Conservation (phyloP, 176 grass and related monocot species). For the Carex myosuroides region DNA sequence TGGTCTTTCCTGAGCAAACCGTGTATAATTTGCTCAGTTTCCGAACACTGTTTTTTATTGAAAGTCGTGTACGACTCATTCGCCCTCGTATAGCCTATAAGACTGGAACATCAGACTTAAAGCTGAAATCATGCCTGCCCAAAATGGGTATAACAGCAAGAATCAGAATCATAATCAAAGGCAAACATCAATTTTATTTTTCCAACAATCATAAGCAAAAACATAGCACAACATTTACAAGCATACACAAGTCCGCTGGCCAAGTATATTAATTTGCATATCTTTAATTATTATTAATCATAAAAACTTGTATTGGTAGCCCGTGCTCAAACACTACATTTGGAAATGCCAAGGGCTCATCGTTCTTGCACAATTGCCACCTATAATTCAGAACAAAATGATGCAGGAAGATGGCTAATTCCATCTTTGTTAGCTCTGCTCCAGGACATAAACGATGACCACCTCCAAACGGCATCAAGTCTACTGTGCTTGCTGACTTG, state of each 20-base stretch:
- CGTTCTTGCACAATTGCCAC: slow-evolving; percentile 31
- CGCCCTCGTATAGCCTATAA: no score
- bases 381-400: slow-evolving; percentile 27
- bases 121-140: no score
- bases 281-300: not conserved
- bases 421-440: slow-evolving; percentile 29
- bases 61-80: no score
- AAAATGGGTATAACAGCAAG: no score
- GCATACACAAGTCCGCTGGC: not conserved
- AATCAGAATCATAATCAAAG: no score
- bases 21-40: no score
- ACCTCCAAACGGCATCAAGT: slow-evolving; percentile 29
- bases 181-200: no score
- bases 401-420: slow-evolving; percentile 37
- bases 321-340: slow-evolving; percentile 28
- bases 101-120: no score
- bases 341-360: slow-evolving; percentile 18
- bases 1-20: no score
- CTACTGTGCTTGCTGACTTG: not conserved
- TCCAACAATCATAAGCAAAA: no score
- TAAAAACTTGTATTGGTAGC: slow-evolving; percentile 19
- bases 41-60: no score
- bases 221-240: no score
- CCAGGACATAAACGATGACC: slow-evolving; percentile 26
- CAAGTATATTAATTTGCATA: not conserved